Evolutionary conservation across 2,329 filamentous ascomycete genomes (phyloP).

Genomic region (Leptographium lundbergii): DNA sequence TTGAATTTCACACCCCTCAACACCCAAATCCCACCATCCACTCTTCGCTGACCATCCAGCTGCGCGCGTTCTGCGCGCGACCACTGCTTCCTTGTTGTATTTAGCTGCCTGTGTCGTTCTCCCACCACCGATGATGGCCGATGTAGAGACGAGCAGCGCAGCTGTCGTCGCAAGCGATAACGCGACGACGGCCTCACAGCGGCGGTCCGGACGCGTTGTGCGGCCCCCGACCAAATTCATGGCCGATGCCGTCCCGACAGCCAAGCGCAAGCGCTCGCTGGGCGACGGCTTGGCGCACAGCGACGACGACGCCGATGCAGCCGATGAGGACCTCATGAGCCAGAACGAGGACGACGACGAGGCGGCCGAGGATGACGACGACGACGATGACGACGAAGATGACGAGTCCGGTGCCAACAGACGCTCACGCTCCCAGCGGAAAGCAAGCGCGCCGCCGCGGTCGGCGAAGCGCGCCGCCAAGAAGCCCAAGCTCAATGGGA

Average conservation of each 20-base stretch:
- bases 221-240: conserved; percentile 47
- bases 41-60: neutral
- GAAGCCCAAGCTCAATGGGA: conserved; percentile 49
- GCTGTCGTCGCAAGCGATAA: neutral
- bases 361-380: conserved; percentile 22
- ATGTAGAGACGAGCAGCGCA: neutral
- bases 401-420: conserved; percentile 15
- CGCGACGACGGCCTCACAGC: conserved; percentile 39
- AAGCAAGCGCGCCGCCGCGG: conserved; percentile 20
- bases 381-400: conserved; percentile 22
- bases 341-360: conserved; percentile 18
- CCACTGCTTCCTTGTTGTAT: neutral
- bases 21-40: neutral
- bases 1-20: neutral
- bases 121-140: neutral
- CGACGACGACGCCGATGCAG: conserved; percentile 27
- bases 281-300: conserved; percentile 21
- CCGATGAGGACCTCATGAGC: conserved; percentile 19
- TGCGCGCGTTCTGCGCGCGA: conserved; percentile 3
- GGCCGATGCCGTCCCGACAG: conserved; percentile 33
- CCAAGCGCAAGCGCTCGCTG: conserved; percentile 43
- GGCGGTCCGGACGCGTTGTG: conserved; percentile 57
- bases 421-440: conserved; percentile 21
- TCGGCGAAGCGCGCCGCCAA: conserved; percentile 48
- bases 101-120: neutral